Evolutionary conservation across 139 green algal species (phyloP).

Genomic region (Spirogloea muscicola): DNA sequence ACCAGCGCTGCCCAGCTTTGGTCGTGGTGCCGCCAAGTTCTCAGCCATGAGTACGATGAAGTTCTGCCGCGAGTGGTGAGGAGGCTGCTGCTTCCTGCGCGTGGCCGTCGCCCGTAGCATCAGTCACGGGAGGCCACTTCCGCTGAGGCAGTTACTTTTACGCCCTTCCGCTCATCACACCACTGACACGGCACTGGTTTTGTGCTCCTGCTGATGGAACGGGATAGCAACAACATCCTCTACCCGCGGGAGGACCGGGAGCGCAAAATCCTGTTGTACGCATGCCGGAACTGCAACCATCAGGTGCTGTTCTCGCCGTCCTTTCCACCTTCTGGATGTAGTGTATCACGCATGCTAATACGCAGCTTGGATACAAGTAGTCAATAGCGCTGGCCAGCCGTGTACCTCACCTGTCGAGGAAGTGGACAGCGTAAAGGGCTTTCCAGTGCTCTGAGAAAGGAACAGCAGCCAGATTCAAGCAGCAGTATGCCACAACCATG

Average conservation of each 20-base stretch:
- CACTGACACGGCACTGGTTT: neutral
- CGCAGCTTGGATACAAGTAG: too few species aligned
- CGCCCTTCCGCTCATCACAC: neutral
- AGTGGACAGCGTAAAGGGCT: too few species aligned
- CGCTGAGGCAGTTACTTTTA: constrained; percentile 13
- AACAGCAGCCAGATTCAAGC: neutral
- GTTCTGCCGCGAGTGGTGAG: constrained; percentile 43
- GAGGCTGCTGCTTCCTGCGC: neutral
- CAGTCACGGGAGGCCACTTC: neutral
- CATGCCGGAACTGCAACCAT: constrained; percentile 48
- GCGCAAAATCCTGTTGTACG: constrained; percentile 32
- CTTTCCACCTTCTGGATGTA: too few species aligned
- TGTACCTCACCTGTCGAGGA: too few species aligned
- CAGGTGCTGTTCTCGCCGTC: too few species aligned
- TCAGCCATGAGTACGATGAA: constrained; percentile 38
- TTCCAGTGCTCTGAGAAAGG: too few species aligned
- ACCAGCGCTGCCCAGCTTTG: neutral
- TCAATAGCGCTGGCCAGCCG: too few species aligned
- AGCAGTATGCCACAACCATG: neutral
- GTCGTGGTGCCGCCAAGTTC: too few species aligned
- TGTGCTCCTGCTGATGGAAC: constrained; percentile 14
- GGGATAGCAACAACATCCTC: constrained; percentile 48
- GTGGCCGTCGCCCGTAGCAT: neutral
- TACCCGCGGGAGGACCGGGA: constrained; percentile 46
- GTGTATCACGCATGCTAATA: too few species aligned